These are phyloP conservation scores for Backusella macrospora DNA, from an alignment of 192 early-diverging fungal species.

Conservation along the genomic window DNA sequence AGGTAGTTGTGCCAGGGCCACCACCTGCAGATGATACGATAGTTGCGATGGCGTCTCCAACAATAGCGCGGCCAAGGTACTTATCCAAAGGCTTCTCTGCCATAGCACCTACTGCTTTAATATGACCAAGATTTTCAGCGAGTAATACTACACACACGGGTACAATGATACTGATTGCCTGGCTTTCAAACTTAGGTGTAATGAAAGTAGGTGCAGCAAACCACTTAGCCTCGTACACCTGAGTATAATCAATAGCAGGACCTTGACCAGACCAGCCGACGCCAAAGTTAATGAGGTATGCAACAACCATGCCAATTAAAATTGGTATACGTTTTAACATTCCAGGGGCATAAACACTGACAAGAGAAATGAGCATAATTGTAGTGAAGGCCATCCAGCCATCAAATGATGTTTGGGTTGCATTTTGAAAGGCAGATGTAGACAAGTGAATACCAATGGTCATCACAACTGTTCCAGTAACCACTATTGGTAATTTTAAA, in stretches of 20 bases:
- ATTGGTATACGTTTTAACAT: slow-evolving; percentile 51
- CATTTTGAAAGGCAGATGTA: slow-evolving; percentile 44
- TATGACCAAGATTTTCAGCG: slow-evolving; percentile 63
- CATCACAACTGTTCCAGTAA: slow-evolving; percentile 59
- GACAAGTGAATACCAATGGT: slow-evolving; percentile 58
- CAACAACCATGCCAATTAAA: slow-evolving; percentile 48
- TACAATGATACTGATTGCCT: slow-evolving; percentile 55
- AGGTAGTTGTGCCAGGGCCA: slow-evolving; percentile 57
- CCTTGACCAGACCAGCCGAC: slow-evolving; percentile 38
- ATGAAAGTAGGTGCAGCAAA: slow-evolving; percentile 50
- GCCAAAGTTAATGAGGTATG: slow-evolving; percentile 45
- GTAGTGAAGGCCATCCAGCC: slow-evolving; percentile 58
- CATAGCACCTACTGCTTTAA: slow-evolving; percentile 57
- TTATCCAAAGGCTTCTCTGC: slow-evolving; percentile 47
- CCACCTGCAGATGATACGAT: slow-evolving; percentile 52
- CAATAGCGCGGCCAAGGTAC: slow-evolving; percentile 56
- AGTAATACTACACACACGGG: slow-evolving; percentile 57
- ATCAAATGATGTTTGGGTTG: slow-evolving; percentile 41
- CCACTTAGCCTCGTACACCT: slow-evolving; percentile 47
- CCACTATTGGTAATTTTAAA: slow-evolving; percentile 34
- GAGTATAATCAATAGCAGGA: slow-evolving; percentile 42
- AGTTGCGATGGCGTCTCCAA: slow-evolving; percentile 61
- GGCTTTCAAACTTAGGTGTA: slow-evolving; percentile 45
- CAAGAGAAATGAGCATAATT: slow-evolving; percentile 45
- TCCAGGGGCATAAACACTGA: slow-evolving; percentile 53